These are phyloP conservation scores for Aristolochia fimbriata DNA, from an alignment of 164 flowering plant genomes.

Conservation along the genomic window DNA sequence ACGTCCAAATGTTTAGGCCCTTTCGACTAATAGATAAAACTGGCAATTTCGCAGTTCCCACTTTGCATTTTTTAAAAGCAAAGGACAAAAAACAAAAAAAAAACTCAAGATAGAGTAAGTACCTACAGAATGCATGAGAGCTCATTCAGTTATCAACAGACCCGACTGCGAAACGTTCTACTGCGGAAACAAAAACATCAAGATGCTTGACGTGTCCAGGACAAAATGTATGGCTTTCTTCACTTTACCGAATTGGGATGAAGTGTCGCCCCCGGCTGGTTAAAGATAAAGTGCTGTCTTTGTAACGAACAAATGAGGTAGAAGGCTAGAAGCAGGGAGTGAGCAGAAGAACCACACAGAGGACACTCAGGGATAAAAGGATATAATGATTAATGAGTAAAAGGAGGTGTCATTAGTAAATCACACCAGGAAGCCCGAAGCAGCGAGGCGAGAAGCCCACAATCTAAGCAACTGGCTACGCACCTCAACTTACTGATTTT, in stretches of 20 bases:
- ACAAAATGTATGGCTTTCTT: not conserved
- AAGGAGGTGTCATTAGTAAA: no score
- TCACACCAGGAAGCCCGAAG: no score
- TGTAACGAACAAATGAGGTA: not conserved
- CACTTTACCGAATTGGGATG: not conserved
- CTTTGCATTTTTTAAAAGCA: not conserved
- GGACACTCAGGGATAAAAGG: not conserved
- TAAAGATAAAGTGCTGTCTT: no score
- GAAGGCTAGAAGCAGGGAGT: not conserved
- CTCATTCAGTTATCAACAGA: slow-evolving; percentile 15
- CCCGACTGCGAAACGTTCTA: not conserved
- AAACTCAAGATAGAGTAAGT: not conserved
- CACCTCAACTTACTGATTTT: no score
- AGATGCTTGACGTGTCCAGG: not conserved
- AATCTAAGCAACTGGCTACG: no score
- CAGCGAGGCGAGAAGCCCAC: no score
- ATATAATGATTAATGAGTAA: no score
- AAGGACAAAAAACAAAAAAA: not conserved
- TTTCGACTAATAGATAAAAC: not conserved
- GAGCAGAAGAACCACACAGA: slow-evolving; percentile 1
- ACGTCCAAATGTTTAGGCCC: no score
- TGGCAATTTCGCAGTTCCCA: not conserved
- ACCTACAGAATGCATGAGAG: slow-evolving; percentile 28
- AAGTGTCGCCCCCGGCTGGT: no score
- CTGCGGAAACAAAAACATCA: no score